Conservation (phyloP, 768 basidiomycete genomes). For the Fomitopsis pulvina region DNA sequence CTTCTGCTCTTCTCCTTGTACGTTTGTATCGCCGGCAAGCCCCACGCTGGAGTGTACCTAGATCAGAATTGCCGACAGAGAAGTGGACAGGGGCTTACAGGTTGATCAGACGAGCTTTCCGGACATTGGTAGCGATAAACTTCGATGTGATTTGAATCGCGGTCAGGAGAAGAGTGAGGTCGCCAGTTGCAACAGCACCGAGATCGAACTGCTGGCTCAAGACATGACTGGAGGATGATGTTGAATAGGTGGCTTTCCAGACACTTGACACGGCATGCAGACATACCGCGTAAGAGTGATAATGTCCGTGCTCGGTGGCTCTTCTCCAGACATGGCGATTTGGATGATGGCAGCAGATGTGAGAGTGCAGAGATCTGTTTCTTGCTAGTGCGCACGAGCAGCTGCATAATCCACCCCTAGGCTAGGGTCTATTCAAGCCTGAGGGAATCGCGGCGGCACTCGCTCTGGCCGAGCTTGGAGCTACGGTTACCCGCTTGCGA, state of each 20-base stretch:
- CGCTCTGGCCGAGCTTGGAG: too few relatives aligned
- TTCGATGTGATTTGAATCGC: conserved; percentile 96
- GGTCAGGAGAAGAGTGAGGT: conserved; percentile 88
- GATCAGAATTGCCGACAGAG: conserved; percentile 5
- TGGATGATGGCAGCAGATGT: background rate
- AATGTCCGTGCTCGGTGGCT: conserved; percentile 76
- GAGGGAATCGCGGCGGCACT: too few relatives aligned
- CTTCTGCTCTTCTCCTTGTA: conserved; percentile 99
- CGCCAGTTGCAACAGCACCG: conserved; percentile 82
- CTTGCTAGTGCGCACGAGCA: too few relatives aligned
- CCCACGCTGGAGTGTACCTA: conserved; percentile 62
- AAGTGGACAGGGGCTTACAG: conserved; percentile 49
- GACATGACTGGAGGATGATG: conserved; percentile 58
- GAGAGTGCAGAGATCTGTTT: background rate
- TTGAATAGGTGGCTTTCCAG: conserved; percentile 4
- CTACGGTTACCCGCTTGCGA: too few relatives aligned
- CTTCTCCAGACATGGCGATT: conserved; percentile 35
- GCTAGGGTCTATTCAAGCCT: too few relatives aligned
- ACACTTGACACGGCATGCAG: background rate
- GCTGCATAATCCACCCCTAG: too few relatives aligned
- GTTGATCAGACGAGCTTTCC: conserved; percentile 95
- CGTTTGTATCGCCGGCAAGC: conserved; percentile 92
- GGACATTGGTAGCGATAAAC: conserved; percentile 97
- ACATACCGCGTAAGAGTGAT: conserved; percentile 88
- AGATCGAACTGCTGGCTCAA: conserved; percentile 79